Percentiles rank a stretch among this genome's conserved stretches.
Evolutionary conservation across 2,329 filamentous ascomycete genomes (phyloP).

Genomic region (Juglanconis juglandina): DNA sequence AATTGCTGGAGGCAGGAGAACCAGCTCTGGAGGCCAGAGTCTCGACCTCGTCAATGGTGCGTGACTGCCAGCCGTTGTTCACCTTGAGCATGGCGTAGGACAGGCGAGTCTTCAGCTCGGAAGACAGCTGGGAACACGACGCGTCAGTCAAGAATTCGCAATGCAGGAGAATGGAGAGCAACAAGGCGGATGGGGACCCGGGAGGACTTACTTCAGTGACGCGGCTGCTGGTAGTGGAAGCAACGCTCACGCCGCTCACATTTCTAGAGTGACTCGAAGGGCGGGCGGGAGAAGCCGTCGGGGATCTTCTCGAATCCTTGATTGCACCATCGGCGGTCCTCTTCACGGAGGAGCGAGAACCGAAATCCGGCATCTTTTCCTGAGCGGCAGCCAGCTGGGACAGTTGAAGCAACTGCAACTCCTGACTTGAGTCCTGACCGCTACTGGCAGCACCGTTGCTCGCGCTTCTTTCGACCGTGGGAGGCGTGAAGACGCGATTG

Average conservation of each 20-base stretch:
- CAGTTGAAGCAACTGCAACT: slow-evolving; percentile 55
- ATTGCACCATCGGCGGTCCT: slow-evolving; percentile 73
- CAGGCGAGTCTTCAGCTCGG: slow-evolving; percentile 76
- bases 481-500: slow-evolving; percentile 42
- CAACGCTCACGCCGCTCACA: slow-evolving; percentile 63
- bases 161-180: background rate
- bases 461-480: slow-evolving; percentile 22
- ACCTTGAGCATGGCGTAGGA: slow-evolving; percentile 95
- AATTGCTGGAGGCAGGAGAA: slow-evolving; percentile 59
- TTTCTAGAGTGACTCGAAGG: slow-evolving; percentile 63
- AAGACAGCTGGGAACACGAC: slow-evolving; percentile 56
- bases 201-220: slow-evolving; percentile 70
- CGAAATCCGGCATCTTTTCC: slow-evolving; percentile 37
- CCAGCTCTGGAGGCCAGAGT: slow-evolving; percentile 65
- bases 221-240: slow-evolving; percentile 61
- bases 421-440: slow-evolving; percentile 46
- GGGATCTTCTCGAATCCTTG: slow-evolving; percentile 48
- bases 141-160: slow-evolving; percentile 20
- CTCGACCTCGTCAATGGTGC: slow-evolving; percentile 74
- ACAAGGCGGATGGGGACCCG: background rate
- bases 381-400: slow-evolving; percentile 55
- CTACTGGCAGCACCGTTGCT: slow-evolving; percentile 38
- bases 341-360: slow-evolving; percentile 52
- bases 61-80: slow-evolving; percentile 81
- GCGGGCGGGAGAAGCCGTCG: slow-evolving; percentile 45